These are phyloP conservation scores for Ophiocordyceps camponoti-leonardi DNA, from an alignment of 2,329 filamentous ascomycete species.

Conservation along the genomic window DNA sequence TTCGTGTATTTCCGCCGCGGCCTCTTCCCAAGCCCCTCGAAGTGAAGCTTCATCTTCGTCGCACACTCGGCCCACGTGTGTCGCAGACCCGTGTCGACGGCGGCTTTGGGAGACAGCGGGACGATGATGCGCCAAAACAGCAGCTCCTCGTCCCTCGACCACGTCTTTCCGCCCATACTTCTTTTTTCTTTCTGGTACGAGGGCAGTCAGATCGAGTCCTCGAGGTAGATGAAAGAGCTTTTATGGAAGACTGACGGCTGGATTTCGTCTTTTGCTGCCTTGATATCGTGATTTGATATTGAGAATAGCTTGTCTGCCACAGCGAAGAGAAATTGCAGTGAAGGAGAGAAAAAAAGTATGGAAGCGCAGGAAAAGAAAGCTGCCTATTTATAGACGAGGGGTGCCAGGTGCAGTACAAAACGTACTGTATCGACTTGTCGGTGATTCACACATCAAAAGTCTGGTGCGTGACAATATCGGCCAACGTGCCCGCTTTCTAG, in stretches of 20 bases:
- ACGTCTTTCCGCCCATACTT: conserved; percentile 32
- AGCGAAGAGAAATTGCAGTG: too few relatives aligned
- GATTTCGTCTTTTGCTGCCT: too few relatives aligned
- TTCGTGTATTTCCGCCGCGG: conserved; percentile 21
- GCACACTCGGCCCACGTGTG: conserved; percentile 21
- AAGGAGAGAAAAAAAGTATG: too few relatives aligned
- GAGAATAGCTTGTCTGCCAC: too few relatives aligned
- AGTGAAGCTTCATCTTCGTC: conserved; percentile 15
- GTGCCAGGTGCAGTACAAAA: background rate
- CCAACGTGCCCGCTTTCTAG: background rate
- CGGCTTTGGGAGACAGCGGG: conserved; percentile 17
- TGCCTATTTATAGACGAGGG: background rate
- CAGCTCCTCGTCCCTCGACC: conserved; percentile 28
- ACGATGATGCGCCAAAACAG: conserved; percentile 28
- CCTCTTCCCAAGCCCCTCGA: conserved; percentile 11
- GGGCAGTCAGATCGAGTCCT: too few relatives aligned
- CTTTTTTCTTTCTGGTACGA: too few relatives aligned
- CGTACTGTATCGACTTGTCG: background rate
- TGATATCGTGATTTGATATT: too few relatives aligned
- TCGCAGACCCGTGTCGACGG: conserved; percentile 2
- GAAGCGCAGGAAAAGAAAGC: background rate
- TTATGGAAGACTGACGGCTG: too few relatives aligned
- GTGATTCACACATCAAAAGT: background rate
- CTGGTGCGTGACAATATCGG: background rate
- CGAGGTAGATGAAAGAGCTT: too few relatives aligned